Conservation (phyloP, 2,329 filamentous ascomycete species). For the Ilyonectria destructans region DNA sequence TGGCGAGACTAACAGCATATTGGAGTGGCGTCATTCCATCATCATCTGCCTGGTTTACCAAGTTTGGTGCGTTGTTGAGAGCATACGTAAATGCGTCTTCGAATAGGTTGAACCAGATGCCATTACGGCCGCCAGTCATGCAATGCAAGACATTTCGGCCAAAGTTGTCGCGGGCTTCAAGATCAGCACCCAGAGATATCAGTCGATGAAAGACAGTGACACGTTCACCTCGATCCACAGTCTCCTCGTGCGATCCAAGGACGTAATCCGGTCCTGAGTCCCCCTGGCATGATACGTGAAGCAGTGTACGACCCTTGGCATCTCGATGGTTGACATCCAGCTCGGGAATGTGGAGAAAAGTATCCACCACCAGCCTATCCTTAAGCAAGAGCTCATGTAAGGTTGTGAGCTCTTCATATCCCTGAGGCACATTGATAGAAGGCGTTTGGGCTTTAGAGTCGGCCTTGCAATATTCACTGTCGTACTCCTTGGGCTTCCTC, state of each 20-base stretch:
- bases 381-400: constrained; percentile 43
- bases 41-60: constrained; percentile 39
- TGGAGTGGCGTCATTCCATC: constrained; percentile 49
- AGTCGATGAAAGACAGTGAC: constrained; percentile 40
- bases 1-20: constrained; percentile 29
- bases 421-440: background rate
- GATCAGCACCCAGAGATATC: constrained; percentile 44
- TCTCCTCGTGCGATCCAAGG: background rate
- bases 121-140: constrained; percentile 22
- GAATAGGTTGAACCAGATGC: background rate
- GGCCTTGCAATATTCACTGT: too few species aligned
- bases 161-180: constrained; percentile 41
- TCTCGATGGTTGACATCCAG: constrained; percentile 49
- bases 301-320: constrained; percentile 44
- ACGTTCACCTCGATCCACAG: background rate
- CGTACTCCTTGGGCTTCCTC: background rate
- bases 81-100: constrained; percentile 22
- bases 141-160: constrained; percentile 45
- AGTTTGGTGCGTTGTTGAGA: constrained; percentile 16
- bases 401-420: constrained; percentile 35
- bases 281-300: constrained; percentile 44
- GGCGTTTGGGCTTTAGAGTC: background rate
- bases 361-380: constrained; percentile 22
- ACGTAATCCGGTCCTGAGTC: constrained; percentile 25
- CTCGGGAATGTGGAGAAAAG: constrained; percentile 37